Base-by-base conservation (phyloP, 208 protist genomes). In the Trichomonas tenax region DNA sequence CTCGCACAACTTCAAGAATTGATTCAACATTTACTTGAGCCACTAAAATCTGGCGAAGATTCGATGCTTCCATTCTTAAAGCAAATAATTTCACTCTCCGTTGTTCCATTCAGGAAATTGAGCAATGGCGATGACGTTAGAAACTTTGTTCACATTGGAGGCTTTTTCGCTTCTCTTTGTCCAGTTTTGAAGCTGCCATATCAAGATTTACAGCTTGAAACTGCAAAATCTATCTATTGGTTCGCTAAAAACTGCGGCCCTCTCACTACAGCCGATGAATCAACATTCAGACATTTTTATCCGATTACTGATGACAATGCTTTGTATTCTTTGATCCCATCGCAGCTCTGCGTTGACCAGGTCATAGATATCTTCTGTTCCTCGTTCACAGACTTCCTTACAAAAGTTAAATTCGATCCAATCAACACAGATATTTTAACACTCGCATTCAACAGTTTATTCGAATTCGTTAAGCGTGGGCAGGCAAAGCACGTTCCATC, bases 381-480 rank as follows among this genome's bases (percentile, higher is more conserved):
- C 15, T 48, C 86, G 17, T 51, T 93, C 9, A 93, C n/a, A 38
- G 86, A 93, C n/a, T 38, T 93, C 15, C 17, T 89, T 38, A 51
- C 8, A 17, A 38, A 48, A 34, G 44, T 48, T 58, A 26, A 41
- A 2, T 14, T 49, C 14, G 44, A 93, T 38, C 41, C 15, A 41
- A 38, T 17, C 15, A 93, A 40, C 51, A 51, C 15, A 41, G 86
- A 93, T 51, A 41, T 51, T 3, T 38, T 93, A 51, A n/a, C 44
- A 51, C 26, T 93, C n/a, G 41, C 40, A 2, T 93, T 93, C 40
- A 48, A 44, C 41, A 38, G 15, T 8, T 44, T 93, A n/a, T 93
- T 93, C 45, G 86, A 93, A 38, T 93, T 93, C 51, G 86, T 93
- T 34, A 93, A 93, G 86, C 40, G 86, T 38, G 86, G 86, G 21